Conservation (phyloP, 768 basidiomycete species). For the Pulveroboletus sp. region DNA sequence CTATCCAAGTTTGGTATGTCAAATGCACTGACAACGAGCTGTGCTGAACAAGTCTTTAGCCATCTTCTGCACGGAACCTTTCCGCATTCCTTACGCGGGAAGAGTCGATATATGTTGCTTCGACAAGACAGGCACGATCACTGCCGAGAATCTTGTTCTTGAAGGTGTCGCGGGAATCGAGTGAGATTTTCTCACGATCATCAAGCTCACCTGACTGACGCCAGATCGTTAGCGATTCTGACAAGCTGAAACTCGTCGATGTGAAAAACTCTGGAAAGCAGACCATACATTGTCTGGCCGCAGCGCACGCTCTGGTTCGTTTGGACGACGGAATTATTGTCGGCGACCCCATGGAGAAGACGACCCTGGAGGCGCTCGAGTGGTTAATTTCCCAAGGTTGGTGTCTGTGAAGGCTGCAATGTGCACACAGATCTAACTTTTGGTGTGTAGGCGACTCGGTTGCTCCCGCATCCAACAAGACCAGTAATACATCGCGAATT, state of each 20-base stretch:
- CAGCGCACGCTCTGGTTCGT: conserved; percentile 91
- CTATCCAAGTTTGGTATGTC: conserved; percentile 84
- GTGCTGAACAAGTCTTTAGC: conserved; percentile 44
- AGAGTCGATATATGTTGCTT: conserved; percentile 98
- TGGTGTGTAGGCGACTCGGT: conserved; percentile 55
- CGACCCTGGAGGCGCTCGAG: conserved; percentile 83
- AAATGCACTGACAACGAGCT: background rate
- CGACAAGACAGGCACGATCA: conserved; percentile 99
- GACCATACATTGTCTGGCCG: conserved; percentile 84
- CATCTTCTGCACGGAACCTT: conserved; percentile 98
- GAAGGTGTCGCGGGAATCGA: conserved; percentile 91
- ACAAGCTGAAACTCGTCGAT: conserved; percentile 66
- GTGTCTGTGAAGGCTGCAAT: conserved; percentile 3
- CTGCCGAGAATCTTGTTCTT: conserved; percentile 89
- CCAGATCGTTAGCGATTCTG: conserved; percentile 41
- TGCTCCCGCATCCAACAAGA: conserved; percentile 47
- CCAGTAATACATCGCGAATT: conserved; percentile 57
- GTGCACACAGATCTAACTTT: background rate
- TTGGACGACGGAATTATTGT: conserved; percentile 93
- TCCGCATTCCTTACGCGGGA: conserved; percentile 94
- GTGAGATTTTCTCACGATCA: conserved; percentile 46
- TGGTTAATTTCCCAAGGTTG: conserved; percentile 77
- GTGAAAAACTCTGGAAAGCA: conserved; percentile 73
- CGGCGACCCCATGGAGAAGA: conserved; percentile 99
- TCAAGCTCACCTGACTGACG: background rate